Percentiles rank a stretch among this genome's conserved stretches.
These are phyloP conservation scores for Trichoderma erinaceum DNA, from an alignment of 495 filamentous ascomycete genomes.

Conservation along the genomic window DNA sequence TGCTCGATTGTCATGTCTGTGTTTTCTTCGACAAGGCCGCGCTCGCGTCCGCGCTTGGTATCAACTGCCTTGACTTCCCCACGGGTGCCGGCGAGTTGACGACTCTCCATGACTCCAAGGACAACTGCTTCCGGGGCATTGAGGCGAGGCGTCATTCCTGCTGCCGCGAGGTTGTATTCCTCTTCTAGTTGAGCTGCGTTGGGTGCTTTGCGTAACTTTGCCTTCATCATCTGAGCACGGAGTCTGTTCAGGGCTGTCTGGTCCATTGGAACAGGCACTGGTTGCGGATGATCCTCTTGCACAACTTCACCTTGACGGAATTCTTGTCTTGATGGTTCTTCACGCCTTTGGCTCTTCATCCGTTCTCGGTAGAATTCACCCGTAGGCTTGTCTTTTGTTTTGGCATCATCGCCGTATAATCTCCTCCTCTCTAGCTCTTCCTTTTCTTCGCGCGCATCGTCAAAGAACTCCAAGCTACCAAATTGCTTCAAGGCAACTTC, in stretches of 20 bases:
- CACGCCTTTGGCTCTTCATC: constrained; percentile 37
- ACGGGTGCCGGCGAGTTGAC: constrained; percentile 71
- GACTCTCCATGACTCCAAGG: constrained; percentile 79
- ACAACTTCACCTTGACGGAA: constrained; percentile 33
- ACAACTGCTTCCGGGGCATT: constrained; percentile 65
- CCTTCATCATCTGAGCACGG: constrained; percentile 90
- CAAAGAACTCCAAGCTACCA: constrained; percentile 76
- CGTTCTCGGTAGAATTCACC: constrained; percentile 82
- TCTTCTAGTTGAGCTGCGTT: constrained; percentile 74
- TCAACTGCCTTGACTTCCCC: constrained; percentile 71
- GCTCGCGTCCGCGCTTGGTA: constrained; percentile 71
- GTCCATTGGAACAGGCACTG: constrained; percentile 44
- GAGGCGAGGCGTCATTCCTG: constrained; percentile 37
- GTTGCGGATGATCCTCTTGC: constrained; percentile 35
- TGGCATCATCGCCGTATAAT: constrained; percentile 79
- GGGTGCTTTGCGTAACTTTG: constrained; percentile 69
- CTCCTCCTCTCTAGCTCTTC: constrained; percentile 81
- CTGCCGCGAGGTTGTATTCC: constrained; percentile 73
- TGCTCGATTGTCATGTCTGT: constrained; percentile 95
- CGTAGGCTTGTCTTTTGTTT: constrained; percentile 80
- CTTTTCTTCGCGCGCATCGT: constrained; percentile 92
- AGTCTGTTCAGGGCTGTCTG: constrained; percentile 79
- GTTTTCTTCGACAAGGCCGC: constrained; percentile 77
- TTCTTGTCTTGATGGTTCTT: constrained; percentile 21
- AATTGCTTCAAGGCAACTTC: constrained; percentile 76